Evolutionary conservation across 768 basidiomycete genomes (phyloP), one percentile per base, ranked within the genome.

Genomic region (Suillus tomentosus): DNA sequence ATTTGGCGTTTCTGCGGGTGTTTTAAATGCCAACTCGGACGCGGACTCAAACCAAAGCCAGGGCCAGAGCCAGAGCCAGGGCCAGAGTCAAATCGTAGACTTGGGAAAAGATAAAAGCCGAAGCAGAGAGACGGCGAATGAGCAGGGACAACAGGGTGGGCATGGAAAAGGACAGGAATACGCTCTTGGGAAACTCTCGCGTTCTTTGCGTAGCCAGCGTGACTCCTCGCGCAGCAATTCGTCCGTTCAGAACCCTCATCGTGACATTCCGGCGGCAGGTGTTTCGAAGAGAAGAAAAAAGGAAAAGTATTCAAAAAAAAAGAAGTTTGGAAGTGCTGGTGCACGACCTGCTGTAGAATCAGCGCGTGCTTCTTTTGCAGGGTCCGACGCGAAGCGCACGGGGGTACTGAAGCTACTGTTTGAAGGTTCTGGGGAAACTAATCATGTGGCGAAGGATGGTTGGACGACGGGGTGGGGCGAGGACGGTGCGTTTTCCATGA

Each of bases 391-490:
- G 39, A 24, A 58, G 17, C 40, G 57, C 19, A 10, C 40, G 0
- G 40, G 17, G 4, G 10, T 42, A 11, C 17, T 58, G 10, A 17
- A 58, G 24, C 9, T 17, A 24, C 40, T 58, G 24, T 31, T 3
- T 0, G 11, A 19, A 10, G 15, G 24, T 17, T 24, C 56, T 24
- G 37, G 9, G 15, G 39, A 24, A 5, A 19, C 10, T n/a, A 40
- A 11, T 19, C 17, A 0, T 42, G 19, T 19, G 24, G 15, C 10
- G 27, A 40, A 27, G 4, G 66, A 76, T 6, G 27, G 14, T 14
- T 67, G 69, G 71, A 17, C 6, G 5, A 45, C 27, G 1, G 43
- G 50, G 10, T 75, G 70, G 73, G 73, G 74, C 15, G 65, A 53
- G 27, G 72, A 76, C 54, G 68, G 74, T 75, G n/a, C 4, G 69